A percentile compares a stretch with the other conserved stretches of the same genome.
phyloP scores from a whole-genome alignment of 2,329 filamentous ascomycete species.

The Claviceps cyperi region DNA sequence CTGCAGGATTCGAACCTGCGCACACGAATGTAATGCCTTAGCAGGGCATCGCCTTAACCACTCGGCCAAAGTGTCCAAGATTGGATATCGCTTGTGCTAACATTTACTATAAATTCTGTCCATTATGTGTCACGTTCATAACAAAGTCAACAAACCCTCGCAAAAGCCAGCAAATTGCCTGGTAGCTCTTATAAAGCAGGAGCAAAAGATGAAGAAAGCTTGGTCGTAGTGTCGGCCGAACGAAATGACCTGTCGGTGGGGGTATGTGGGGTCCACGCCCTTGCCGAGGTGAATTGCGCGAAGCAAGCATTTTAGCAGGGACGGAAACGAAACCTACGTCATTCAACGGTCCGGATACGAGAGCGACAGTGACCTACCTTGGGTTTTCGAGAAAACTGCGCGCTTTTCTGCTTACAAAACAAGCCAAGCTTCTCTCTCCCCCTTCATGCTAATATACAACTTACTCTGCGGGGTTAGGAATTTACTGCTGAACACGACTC shows the following conservation, averaged over 20 bases:
- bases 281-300: background rate
- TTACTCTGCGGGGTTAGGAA: background rate
- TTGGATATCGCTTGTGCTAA: background rate
- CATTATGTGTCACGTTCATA: background rate
- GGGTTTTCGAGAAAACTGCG: background rate
- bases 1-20: constrained; percentile 1
- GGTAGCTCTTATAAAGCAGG: no score
- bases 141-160: no score
- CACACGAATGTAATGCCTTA: constrained; percentile 1
- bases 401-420: no score
- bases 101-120: background rate
- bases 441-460: background rate
- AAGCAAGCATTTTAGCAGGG: background rate
- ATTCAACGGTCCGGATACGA: constrained; percentile 3
- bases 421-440: no score
- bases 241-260: background rate
- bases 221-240: no score
- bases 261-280: background rate
- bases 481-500: background rate
- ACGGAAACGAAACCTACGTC: constrained; percentile 8
- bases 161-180: no score
- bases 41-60: constrained; percentile 1
- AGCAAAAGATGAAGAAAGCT: no score
- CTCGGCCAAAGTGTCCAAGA: background rate
- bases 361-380: background rate